Evolutionary conservation across 2,329 filamentous ascomycete species (phyloP).

Genomic region (Exophiala phaeomuriformis): DNA sequence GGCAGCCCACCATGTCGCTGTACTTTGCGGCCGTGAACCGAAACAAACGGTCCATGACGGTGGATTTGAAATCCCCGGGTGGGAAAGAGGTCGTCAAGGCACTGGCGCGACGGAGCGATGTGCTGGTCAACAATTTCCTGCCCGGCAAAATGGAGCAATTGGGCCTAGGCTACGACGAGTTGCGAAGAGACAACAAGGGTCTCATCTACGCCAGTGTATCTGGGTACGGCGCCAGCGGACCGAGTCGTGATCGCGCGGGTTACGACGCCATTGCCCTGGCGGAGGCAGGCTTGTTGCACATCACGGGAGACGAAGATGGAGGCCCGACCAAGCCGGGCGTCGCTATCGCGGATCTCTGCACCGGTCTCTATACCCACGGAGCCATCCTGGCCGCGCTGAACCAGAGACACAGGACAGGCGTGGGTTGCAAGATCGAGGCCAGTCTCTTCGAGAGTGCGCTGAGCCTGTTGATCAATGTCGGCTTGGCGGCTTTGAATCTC

Average conservation of each 20-base stretch:
- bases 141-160: slow-evolving; percentile 42
- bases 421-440: slow-evolving; percentile 21
- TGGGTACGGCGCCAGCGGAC: slow-evolving; percentile 33
- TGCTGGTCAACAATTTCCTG: slow-evolving; percentile 22
- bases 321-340: slow-evolving; percentile 24
- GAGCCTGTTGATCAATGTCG: slow-evolving; percentile 25
- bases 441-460: slow-evolving; percentile 28
- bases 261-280: slow-evolving; percentile 25
- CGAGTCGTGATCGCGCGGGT: slow-evolving; percentile 27
- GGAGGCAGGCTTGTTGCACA: slow-evolving; percentile 23
- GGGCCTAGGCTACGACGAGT: slow-evolving; percentile 37
- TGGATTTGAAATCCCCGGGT: slow-evolving; percentile 16
- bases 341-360: slow-evolving; percentile 24
- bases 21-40: slow-evolving; percentile 25
- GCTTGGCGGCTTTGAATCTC: slow-evolving; percentile 24
- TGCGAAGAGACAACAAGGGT: slow-evolving; percentile 40
- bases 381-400: slow-evolving; percentile 24
- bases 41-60: slow-evolving; percentile 21
- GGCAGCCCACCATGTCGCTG: slow-evolving; percentile 31
- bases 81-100: slow-evolving; percentile 8
- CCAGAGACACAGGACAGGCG: slow-evolving; percentile 18
- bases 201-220: slow-evolving; percentile 38
- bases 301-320: slow-evolving; percentile 18
- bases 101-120: slow-evolving; percentile 30
- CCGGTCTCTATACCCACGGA: slow-evolving; percentile 23